Evolutionary conservation across 2,329 filamentous ascomycete genomes (phyloP).

Genomic region (Fusarium verticillioides): DNA sequence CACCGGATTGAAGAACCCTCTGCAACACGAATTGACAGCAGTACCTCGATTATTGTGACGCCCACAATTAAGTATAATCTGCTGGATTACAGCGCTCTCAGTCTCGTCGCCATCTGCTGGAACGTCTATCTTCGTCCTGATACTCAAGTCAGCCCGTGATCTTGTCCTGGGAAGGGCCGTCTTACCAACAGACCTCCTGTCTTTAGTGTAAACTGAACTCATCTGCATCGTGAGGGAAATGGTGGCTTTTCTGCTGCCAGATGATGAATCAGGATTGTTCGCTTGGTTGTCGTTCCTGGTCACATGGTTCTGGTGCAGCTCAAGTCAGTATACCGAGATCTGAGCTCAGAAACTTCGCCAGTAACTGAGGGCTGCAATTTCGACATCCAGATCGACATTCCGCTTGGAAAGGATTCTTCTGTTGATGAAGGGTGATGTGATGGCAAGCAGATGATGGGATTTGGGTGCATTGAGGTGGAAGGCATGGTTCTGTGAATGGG

Average conservation of each 20-base stretch:
- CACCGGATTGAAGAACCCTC: conserved; percentile 65
- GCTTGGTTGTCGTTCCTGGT: not conserved
- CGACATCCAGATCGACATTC: not conserved
- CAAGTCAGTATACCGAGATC: not conserved
- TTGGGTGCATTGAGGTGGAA: not conserved
- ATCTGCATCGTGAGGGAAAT: rapidly evolving
- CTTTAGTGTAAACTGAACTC: not conserved
- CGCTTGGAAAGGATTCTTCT: not conserved
- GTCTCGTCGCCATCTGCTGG: no score
- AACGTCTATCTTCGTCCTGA: not conserved
- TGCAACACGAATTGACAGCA: no score
- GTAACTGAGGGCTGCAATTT: not conserved
- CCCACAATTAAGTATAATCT: not conserved
- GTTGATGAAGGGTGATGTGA: not conserved
- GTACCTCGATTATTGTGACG: not conserved
- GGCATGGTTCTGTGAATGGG: not conserved
- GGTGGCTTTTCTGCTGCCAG: not conserved
- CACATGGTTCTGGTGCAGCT: not conserved
- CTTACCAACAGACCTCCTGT: rapidly evolving
- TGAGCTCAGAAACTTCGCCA: not conserved
- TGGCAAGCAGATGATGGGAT: not conserved
- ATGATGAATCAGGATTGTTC: no score
- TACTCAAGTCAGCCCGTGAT: not conserved
- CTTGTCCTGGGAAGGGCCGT: no score
- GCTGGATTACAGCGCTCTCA: no score